Percentiles rank a stretch among this genome's conserved stretches.
These are phyloP conservation scores for Colletotrichum higginsianum DNA, from an alignment of 2,329 filamentous ascomycete species.

Conservation along the genomic window DNA sequence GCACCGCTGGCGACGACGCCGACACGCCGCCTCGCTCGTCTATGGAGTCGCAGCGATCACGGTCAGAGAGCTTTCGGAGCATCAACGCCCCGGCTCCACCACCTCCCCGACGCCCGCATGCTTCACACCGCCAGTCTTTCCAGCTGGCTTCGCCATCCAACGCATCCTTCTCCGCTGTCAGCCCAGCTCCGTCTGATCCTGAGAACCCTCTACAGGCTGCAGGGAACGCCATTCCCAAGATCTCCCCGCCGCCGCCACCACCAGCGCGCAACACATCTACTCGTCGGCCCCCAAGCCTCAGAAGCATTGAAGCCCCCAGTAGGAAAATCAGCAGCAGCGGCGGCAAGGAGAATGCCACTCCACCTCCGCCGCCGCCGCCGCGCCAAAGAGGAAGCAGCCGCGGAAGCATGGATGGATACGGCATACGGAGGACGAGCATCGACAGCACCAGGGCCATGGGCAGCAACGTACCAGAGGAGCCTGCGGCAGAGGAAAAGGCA, in stretches of 20 bases:
- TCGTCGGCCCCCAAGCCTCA: slow-evolving; percentile 61
- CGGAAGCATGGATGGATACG: slow-evolving; percentile 56
- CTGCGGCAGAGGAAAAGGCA: slow-evolving; percentile 43
- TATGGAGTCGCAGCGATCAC: slow-evolving; percentile 63
- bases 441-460: slow-evolving; percentile 47
- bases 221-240: slow-evolving; percentile 32
- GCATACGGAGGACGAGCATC: slow-evolving; percentile 50
- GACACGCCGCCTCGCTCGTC: slow-evolving; percentile 64
- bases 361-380: slow-evolving; percentile 65
- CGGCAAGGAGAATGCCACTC: slow-evolving; percentile 25
- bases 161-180: slow-evolving; percentile 24
- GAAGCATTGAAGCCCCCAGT: slow-evolving; percentile 56
- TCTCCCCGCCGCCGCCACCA: slow-evolving; percentile 60
- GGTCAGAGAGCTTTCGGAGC: slow-evolving; percentile 62
- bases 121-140: slow-evolving; percentile 51
- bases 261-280: slow-evolving; percentile 61
- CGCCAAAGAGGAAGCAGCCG: slow-evolving; percentile 64
- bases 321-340: slow-evolving; percentile 19
- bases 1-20: slow-evolving; percentile 48
- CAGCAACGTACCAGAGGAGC: slow-evolving; percentile 49
- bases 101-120: slow-evolving; percentile 66
- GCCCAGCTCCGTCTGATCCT: slow-evolving; percentile 20
- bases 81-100: slow-evolving; percentile 66
- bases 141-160: slow-evolving; percentile 25
- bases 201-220: neutral